Conservation (phyloP, 129 eudicot genomes). For the Flaveria linearis region DNA sequence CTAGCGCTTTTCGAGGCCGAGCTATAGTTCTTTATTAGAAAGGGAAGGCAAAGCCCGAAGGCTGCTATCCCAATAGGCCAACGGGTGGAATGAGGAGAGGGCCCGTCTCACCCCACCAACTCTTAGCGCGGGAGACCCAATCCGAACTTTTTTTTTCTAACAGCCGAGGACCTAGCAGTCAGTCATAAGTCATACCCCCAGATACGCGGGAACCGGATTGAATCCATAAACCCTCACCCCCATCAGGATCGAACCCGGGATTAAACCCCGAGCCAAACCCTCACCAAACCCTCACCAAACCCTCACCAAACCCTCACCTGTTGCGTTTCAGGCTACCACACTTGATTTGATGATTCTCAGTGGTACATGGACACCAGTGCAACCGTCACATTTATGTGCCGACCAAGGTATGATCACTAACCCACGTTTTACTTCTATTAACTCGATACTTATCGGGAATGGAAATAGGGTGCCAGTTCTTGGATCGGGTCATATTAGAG, state of each 20-base stretch:
- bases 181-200: no score
- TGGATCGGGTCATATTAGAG: background rate
- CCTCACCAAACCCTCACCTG: no score
- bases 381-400: background rate
- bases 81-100: background rate
- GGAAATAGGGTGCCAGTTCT: background rate
- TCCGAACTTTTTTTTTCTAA: no score
- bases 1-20: background rate
- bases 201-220: no score
- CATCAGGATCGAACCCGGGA: no score
- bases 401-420: background rate
- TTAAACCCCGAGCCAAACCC: no score
- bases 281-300: no score
- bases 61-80: conserved; percentile 16
- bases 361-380: background rate
- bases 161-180: no score
- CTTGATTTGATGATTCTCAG: background rate
- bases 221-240: no score
- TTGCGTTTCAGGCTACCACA: background rate
- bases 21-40: conserved; percentile 4
- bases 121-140: no score
- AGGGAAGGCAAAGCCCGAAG: conserved; percentile 3
- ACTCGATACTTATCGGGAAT: background rate
- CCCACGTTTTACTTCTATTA: background rate
- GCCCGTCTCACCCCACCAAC: background rate